phyloP scores from a whole-genome alignment of 2,329 filamentous ascomycete genomes.

The Penicillium frequentans region DNA sequence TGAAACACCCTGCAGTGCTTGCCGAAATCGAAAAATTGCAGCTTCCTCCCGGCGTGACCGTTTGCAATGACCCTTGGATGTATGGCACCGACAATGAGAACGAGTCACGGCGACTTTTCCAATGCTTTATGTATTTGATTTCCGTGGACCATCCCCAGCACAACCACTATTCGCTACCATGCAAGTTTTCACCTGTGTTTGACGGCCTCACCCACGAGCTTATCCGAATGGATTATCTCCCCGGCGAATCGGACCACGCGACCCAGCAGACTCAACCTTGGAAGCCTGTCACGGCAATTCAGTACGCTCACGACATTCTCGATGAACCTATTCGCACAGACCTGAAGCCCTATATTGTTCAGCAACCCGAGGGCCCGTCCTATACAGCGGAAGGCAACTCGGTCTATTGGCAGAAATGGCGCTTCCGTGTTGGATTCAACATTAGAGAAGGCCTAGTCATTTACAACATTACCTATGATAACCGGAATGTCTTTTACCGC shows the following conservation, averaged over 20 bases:
- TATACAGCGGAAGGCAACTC: slow-evolving; percentile 59
- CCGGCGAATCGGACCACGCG: slow-evolving; percentile 64
- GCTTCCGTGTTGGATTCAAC: slow-evolving; percentile 62
- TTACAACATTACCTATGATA: slow-evolving; percentile 64
- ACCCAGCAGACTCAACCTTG: slow-evolving; percentile 58
- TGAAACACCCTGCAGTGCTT: slow-evolving; percentile 56
- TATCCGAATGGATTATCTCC: slow-evolving; percentile 67
- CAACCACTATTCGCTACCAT: slow-evolving; percentile 38
- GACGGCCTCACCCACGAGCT: slow-evolving; percentile 63
- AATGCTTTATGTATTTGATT: slow-evolving; percentile 42
- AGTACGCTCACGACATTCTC: slow-evolving; percentile 64
- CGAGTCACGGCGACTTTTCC: slow-evolving; percentile 41
- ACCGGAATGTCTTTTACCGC: slow-evolving; percentile 66
- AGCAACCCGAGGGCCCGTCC: slow-evolving; percentile 65
- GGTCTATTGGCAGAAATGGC: slow-evolving; percentile 67
- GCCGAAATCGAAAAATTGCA: slow-evolving; percentile 61
- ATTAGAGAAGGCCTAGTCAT: slow-evolving; percentile 66
- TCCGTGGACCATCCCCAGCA: slow-evolving; percentile 37
- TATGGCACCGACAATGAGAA: slow-evolving; percentile 54
- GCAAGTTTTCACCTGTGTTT: slow-evolving; percentile 46
- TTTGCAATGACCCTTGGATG: slow-evolving; percentile 68
- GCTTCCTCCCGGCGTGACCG: slow-evolving; percentile 56
- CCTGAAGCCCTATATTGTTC: slow-evolving; percentile 63
- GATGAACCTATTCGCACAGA: slow-evolving; percentile 61
- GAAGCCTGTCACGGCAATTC: slow-evolving; percentile 53